Evolutionary conservation across 1,284 basidiomycete species (phyloP).

Genomic region (Golubevia pallescens): DNA sequence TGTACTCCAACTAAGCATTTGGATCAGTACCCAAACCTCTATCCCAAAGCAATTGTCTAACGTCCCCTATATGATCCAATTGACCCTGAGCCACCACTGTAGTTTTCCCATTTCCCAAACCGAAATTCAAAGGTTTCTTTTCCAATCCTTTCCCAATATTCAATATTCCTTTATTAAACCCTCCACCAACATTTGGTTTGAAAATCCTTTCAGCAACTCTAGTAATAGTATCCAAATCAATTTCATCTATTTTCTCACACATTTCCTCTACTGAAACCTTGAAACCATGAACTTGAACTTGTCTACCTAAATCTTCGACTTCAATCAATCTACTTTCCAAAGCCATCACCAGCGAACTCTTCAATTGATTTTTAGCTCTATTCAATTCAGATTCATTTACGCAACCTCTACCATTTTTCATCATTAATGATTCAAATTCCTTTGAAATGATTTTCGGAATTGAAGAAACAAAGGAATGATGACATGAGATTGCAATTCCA

Average conservation of each 20-base stretch:
- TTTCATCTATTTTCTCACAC: conserved; percentile 84
- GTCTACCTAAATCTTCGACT: conserved; percentile 68
- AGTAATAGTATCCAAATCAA: conserved; percentile 75
- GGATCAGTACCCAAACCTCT: conserved; percentile 33
- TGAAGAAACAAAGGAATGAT: conserved; percentile 8
- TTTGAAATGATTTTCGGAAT: conserved; percentile 10
- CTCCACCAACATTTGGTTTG: conserved; percentile 34
- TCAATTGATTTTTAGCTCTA: conserved; percentile 15
- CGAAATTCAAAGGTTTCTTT: conserved; percentile 6
- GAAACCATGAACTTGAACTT: conserved; percentile 89
- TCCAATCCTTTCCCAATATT: conserved; percentile 8
- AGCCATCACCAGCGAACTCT: conserved; percentile 13
- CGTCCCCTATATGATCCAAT: conserved; percentile 43
- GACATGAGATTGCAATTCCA: conserved; percentile 13
- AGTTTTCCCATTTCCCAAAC: conserved; percentile 32
- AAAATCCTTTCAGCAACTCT: conserved; percentile 79
- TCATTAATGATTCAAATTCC: conserved; percentile 8
- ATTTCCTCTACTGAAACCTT: conserved; percentile 89
- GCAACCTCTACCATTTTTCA: conserved; percentile 1
- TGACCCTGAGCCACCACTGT: conserved; percentile 56
- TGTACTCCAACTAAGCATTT: neutral
- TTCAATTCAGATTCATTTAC: conserved; percentile 9
- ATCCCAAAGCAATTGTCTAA: conserved; percentile 38
- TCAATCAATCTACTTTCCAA: conserved; percentile 13
- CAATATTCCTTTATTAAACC: too few relatives aligned